Evolutionary conservation across 257 asterid species (phyloP).

Genomic region (Solanum etuberosum): DNA sequence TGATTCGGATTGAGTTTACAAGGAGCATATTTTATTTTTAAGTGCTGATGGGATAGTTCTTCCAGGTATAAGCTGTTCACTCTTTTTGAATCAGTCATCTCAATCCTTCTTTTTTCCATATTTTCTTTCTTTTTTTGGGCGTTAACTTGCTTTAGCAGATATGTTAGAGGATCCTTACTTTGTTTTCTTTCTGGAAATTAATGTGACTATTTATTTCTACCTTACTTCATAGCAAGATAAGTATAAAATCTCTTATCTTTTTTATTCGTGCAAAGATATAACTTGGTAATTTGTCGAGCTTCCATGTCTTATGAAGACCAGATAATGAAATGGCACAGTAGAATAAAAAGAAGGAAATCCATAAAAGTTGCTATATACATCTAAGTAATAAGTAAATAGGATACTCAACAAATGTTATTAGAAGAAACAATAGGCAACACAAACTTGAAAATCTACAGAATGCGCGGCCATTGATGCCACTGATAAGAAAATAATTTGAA

Average conservation of each 20-base stretch:
- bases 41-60: neutral
- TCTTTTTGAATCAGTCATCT: neutral
- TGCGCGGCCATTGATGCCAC: neutral
- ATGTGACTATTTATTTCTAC: neutral
- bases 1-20: slow-evolving; percentile 49
- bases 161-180: neutral
- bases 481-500: neutral
- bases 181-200: neutral
- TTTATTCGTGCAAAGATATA: neutral
- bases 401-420: neutral
- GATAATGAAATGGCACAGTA: neutral
- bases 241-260: neutral
- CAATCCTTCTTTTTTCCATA: neutral
- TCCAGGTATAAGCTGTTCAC: neutral
- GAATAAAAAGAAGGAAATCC: neutral
- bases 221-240: neutral
- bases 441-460: neutral
- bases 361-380: neutral
- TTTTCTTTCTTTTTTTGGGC: neutral
- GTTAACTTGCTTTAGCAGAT: neutral
- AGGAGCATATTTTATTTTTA: neutral
- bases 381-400: neutral
- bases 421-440: neutral
- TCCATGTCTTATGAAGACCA: neutral
- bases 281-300: neutral